Base-by-base conservation (phyloP, 2,329 filamentous ascomycete genomes). In the Cryphonectria radicalis region DNA sequence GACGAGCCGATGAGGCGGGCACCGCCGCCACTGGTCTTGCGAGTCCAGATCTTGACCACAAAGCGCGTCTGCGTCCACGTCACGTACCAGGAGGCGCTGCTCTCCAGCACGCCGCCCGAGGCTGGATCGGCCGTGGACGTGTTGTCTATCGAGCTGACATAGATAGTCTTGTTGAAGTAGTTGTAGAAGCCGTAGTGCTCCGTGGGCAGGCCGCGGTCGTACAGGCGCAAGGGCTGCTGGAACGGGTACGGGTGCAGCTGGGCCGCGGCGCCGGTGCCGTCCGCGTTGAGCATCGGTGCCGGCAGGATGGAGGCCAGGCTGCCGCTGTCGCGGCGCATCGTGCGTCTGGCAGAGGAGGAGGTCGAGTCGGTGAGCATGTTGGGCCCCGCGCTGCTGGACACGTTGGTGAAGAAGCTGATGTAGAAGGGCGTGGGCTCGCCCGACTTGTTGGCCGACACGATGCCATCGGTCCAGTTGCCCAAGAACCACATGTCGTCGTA, bases 171-270 rank as follows among this genome's bases (percentile, higher is more conserved):
- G 81, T 94, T 91, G 80, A 93, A 98, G 84, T 97, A 97, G 0
- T 89, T 93, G 82, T 97, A 98, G 82, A 98, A 98, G 2, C 93
- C 94, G 80, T 97, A 98, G 81, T 97, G 94, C 80, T 98, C 95
- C 0, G 91, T 91, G 1, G 87, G 83, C 40, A 92, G 84, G 25
- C 92, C 94, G 28, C 94, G 92, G 79, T 98, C 93, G 80, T 91
- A 98, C 0, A 98, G 87, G 1, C 93, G 89, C 17, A 98, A 84
- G 0, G 94, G 95, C 77, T 98, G 96, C 72, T 91, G 89, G 0
- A 85, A 82, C 0, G 92, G 88, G 10, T 88, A 84, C 0, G 94
- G 93, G 63, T 96, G 88, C 73, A 98, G 84, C 13, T 87, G 87
- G 3, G 93, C 93, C 0, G 92, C 84, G 1, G 90, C 89, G 0